Evolutionary conservation across 2,329 filamentous ascomycete genomes (phyloP).

Genomic region (Chalara sp.): DNA sequence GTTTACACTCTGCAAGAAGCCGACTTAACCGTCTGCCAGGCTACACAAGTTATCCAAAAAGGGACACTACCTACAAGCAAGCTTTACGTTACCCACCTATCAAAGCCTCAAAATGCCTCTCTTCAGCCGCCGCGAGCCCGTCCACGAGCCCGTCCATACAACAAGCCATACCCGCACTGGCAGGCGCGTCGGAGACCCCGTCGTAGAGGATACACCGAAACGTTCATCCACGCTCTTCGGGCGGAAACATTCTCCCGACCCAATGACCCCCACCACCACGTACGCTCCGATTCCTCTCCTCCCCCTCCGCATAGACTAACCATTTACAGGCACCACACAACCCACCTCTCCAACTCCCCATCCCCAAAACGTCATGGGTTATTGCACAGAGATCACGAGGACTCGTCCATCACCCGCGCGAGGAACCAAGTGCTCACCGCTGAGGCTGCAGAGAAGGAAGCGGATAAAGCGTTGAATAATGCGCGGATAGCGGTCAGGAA

Average conservation of each 20-base stretch:
- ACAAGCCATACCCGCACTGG: background rate
- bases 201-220: conserved; percentile 1
- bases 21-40: no score
- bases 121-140: conserved; percentile 8
- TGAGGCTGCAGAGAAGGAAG: conserved; percentile 57
- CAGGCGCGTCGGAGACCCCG: background rate
- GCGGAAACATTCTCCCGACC: conserved; percentile 29
- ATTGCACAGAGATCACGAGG: conserved; percentile 42
- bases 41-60: no score
- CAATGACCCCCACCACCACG: conserved; percentile 13
- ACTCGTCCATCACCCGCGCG: conserved; percentile 55
- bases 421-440: conserved; percentile 55
- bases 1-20: no score
- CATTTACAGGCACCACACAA: conserved; percentile 3
- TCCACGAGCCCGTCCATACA: background rate
- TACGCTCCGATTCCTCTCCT: conserved; percentile 11
- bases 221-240: conserved; percentile 25
- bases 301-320: background rate
- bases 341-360: conserved; percentile 15
- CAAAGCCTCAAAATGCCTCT: conserved; percentile 14
- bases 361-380: conserved; percentile 23
- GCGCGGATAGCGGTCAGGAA: conserved; percentile 53
- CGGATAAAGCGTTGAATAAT: conserved; percentile 54
- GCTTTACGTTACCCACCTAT: background rate
- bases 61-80: no score